Evolutionary conservation across 2,329 filamentous ascomycete species (phyloP), one percentile per base, ranked within the genome.

Genomic region (Proliferodiscus dingleyae): DNA sequence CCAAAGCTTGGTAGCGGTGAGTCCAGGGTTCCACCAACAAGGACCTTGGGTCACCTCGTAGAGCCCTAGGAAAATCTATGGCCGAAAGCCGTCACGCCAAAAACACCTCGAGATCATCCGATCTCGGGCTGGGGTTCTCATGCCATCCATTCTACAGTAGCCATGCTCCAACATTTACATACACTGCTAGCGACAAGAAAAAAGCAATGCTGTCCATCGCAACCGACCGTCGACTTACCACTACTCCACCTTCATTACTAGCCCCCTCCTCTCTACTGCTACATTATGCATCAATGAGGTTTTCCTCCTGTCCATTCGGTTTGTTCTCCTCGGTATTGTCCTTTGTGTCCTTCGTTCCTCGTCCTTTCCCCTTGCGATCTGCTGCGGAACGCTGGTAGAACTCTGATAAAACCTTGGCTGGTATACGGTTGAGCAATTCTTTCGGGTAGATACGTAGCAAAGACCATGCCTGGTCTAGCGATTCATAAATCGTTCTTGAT

Each of bases 371-470:
- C 71, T 85, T 84, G 53, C 76, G 69, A 52, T 81, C 77, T 59
- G 75, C 75, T 41, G 76, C 71, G 46, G 80, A 78, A 57, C 86
- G 76, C 64, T 84, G 80, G 69, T 91, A 93, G 72, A 81, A 93
- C 67, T 91, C 87, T 62, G 89, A 83, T 60, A 93, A 78, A 34
- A 89, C 66, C 73, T 89, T 89, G 73, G 81, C 81, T 49, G 87
- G 87, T 63, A 93, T 89, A 71, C 94, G 88, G 75, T 98, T 98
- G 61, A 98, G 86, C 59, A 96, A 73, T 62, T 98, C 93, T 81
- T 95, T 96, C 69, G 91, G 91, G 77, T 91, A 98, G 68, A 98
- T 95, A 57, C 93, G 83, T 57, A 98, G 82, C 67, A 98, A 72
- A 64, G 89, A 91, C 93, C 93, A 98, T 33, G 93, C 94, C 60